A percentile compares a stretch with the other conserved stretches of the same genome.
phyloP scores from a whole-genome alignment of 75 land plant species.

The Larix kaempferi region DNA sequence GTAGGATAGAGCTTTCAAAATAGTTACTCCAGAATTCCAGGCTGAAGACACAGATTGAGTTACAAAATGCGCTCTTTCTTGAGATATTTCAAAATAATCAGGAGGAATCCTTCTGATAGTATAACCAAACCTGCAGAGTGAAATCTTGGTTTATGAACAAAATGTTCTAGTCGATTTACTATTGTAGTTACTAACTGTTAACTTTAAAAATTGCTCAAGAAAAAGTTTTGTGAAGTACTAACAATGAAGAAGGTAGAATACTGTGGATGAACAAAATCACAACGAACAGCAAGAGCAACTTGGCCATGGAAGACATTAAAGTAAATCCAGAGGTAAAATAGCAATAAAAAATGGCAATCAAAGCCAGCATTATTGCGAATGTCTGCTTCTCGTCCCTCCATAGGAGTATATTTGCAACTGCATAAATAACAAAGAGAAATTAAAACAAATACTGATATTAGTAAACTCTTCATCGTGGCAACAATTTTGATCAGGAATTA shows the following conservation, averaged over 20 bases:
- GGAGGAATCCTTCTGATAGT: slow-evolving; percentile 17
- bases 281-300: slow-evolving; percentile 36
- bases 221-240: too few relatives aligned
- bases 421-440: background rate
- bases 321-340: slow-evolving; percentile 61
- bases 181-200: too few relatives aligned
- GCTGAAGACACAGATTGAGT: slow-evolving; percentile 17
- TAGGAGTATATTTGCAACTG: slow-evolving; percentile 77
- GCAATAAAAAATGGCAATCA: slow-evolving; percentile 39
- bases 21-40: slow-evolving; percentile 36
- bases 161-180: too few relatives aligned
- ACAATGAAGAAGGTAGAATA: slow-evolving; percentile 59
- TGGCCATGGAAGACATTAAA: slow-evolving; percentile 48
- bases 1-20: slow-evolving; percentile 19
- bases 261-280: slow-evolving; percentile 56
- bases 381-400: slow-evolving; percentile 77
- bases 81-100: slow-evolving; percentile 38
- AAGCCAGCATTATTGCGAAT: slow-evolving; percentile 23
- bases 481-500: too few relatives aligned
- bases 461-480: too few relatives aligned
- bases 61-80: slow-evolving; percentile 15
- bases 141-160: background rate
- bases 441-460: too few relatives aligned
- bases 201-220: too few relatives aligned
- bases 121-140: slow-evolving; percentile 39